These are phyloP conservation scores for Fusarium transvaalense DNA, from an alignment of 2,329 filamentous ascomycete genomes.

Conservation along the genomic window DNA sequence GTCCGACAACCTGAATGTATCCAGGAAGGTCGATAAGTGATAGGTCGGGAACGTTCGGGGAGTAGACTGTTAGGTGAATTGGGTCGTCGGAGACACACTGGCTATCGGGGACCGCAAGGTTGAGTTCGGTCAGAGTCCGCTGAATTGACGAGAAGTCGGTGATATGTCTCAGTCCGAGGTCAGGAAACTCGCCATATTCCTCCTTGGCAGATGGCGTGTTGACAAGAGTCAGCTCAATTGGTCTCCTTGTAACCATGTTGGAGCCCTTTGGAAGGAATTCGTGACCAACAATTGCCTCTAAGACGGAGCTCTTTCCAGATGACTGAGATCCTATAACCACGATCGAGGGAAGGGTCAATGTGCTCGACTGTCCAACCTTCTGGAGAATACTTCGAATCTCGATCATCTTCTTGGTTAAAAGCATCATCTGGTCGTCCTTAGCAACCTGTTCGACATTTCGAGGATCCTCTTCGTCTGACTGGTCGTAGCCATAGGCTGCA, in stretches of 20 bases:
- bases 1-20: constrained; percentile 95
- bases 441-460: constrained; percentile 74
- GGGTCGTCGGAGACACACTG: constrained; percentile 97
- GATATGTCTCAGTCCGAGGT: constrained; percentile 88
- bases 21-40: constrained; percentile 96
- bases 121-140: constrained; percentile 92
- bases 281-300: constrained; percentile 97
- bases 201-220: constrained; percentile 89
- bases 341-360: constrained; percentile 91
- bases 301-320: constrained; percentile 95
- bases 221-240: constrained; percentile 95
- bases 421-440: constrained; percentile 98
- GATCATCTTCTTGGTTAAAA: constrained; percentile 99
- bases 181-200: constrained; percentile 97
- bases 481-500: constrained; percentile 82
- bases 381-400: constrained; percentile 94
- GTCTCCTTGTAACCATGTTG: constrained; percentile 97
- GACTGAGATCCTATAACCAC: constrained; percentile 99
- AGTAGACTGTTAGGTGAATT: constrained; percentile 95
- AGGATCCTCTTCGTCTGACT: constrained; percentile 73
- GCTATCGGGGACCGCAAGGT: constrained; percentile 88
- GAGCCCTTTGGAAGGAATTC: constrained; percentile 98
- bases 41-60: constrained; percentile 92
- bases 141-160: constrained; percentile 94
- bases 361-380: constrained; percentile 90